Percentiles rank a stretch among this genome's conserved stretches.
Evolutionary conservation across 306 rosid genomes (phyloP).

Genomic region (Luffa aegyptiaca): DNA sequence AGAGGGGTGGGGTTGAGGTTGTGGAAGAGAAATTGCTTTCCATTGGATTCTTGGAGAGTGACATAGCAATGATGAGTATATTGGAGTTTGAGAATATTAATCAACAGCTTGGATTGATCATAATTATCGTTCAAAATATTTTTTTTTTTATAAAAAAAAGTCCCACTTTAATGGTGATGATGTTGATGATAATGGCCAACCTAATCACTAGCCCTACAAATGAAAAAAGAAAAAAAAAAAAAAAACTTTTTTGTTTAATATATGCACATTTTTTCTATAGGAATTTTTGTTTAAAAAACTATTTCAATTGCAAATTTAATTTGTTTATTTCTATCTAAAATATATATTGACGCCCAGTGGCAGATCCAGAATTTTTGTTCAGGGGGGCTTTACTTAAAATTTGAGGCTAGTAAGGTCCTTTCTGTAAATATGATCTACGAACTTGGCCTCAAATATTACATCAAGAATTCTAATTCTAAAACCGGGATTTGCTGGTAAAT

Average conservation of each 20-base stretch:
- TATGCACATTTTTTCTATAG: not conserved
- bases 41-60: conserved; percentile 3
- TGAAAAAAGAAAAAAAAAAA: too few relatives aligned
- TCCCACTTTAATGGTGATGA: not conserved
- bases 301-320: too few relatives aligned
- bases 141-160: not conserved
- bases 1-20: not conserved
- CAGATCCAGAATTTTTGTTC: too few relatives aligned
- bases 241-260: not conserved
- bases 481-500: too few relatives aligned
- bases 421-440: too few relatives aligned
- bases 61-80: not conserved
- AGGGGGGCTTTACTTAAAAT: too few relatives aligned
- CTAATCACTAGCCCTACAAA: not conserved
- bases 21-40: not conserved
- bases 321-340: too few relatives aligned
- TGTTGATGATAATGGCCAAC: not conserved
- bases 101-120: not conserved
- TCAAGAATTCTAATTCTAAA: too few relatives aligned
- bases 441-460: too few relatives aligned
- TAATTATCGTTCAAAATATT: not conserved
- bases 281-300: not conserved
- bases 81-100: not conserved
- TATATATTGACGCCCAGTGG: too few relatives aligned
- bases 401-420: too few relatives aligned